Evolutionary conservation across 1,139 yeast genomes (phyloP), one percentile per base, ranked within the genome.

Genomic region (Debaryomyces psychrophilus): DNA sequence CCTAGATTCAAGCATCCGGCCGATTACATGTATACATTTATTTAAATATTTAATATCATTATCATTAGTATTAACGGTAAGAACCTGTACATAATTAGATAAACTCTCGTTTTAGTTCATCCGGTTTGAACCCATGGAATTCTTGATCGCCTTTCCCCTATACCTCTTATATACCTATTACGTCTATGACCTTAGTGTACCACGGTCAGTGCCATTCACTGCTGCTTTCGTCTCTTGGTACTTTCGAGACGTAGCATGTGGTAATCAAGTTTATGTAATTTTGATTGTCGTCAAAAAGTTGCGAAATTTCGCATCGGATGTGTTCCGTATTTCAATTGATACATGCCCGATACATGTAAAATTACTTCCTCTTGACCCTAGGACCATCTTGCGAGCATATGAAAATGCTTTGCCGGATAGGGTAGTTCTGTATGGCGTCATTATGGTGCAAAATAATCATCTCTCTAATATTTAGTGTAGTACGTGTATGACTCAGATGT

Each of bases 401-500:
- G 36, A 33, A 18, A 18, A 12, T 33, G 14, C 18, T 18, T 31
- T 8, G 12, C 23, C 18, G n/a, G 15, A 5, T 33, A 5, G n/a
- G n/a, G 25, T 22, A 26, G 14, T 33, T 11, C 15, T 18, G 6
- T 9, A 12, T 12, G 11, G n/a, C 25, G 33, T 15, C 11, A 14
- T 29, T 29, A 14, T 29, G 11, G 20, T 8, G 18, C 17, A 15
- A 14, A 8, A 8, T 11, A 22, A 8, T 18, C 20, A 9, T 15
- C 11, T 31, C 17, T 8, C 20, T 31, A 17, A 8, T 18, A 29
- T 14, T n/a, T 31, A 17, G 9, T 26, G 14, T n/a, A 9, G 41
- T 38, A 18, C 41, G 41, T 38, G 41, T 26, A 29, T 29, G 31
- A 28, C 41, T 28, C 41, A 38, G 26, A 11, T 26, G 31, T 25